Evolutionary conservation across 805 yeast genomes (phyloP).

Genomic region (Candida namnaoensis): DNA sequence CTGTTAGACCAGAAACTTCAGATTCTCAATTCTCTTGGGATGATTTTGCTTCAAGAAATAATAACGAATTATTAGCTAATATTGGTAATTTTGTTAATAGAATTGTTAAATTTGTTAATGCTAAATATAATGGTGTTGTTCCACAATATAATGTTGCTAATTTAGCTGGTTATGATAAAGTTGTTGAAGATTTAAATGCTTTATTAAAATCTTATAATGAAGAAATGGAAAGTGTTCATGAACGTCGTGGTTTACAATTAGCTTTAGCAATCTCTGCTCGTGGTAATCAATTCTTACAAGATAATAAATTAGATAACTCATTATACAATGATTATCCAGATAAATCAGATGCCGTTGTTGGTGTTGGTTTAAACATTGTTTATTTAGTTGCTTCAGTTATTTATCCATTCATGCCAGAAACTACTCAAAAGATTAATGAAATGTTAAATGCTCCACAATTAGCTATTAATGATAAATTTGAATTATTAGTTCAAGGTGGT

Average conservation of each 20-base stretch:
- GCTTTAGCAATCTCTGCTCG: slow-evolving; percentile 89
- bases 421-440: slow-evolving; percentile 57
- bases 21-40: slow-evolving; percentile 98
- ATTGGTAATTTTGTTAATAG: slow-evolving; percentile 96
- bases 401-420: slow-evolving; percentile 87
- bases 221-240: slow-evolving; percentile 69
- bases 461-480: slow-evolving; percentile 69
- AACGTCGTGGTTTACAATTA: slow-evolving; percentile 83
- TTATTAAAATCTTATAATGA: slow-evolving; percentile 54
- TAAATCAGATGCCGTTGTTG: slow-evolving; percentile 86
- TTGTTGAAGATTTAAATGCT: slow-evolving; percentile 49
- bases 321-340: slow-evolving; percentile 69
- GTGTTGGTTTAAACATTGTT: slow-evolving; percentile 81
- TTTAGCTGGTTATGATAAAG: slow-evolving; percentile 36
- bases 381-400: slow-evolving; percentile 79
- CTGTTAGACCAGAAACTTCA: slow-evolving; percentile 89
- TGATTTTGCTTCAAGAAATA: slow-evolving; percentile 90
- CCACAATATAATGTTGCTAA: slow-evolving; percentile 51
- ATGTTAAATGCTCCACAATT: slow-evolving; percentile 80
- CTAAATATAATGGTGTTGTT: slow-evolving; percentile 87
- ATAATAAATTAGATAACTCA: slow-evolving; percentile 87
- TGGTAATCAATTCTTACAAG: slow-evolving; percentile 94
- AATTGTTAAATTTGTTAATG: slow-evolving; percentile 78
- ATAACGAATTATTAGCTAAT: slow-evolving; percentile 89
- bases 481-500: slow-evolving; percentile 60